Percentiles rank a stretch among this genome's conserved stretches.
phyloP scores from a whole-genome alignment of 2,329 filamentous ascomycete genomes.

The Trichophaea hybrida region DNA sequence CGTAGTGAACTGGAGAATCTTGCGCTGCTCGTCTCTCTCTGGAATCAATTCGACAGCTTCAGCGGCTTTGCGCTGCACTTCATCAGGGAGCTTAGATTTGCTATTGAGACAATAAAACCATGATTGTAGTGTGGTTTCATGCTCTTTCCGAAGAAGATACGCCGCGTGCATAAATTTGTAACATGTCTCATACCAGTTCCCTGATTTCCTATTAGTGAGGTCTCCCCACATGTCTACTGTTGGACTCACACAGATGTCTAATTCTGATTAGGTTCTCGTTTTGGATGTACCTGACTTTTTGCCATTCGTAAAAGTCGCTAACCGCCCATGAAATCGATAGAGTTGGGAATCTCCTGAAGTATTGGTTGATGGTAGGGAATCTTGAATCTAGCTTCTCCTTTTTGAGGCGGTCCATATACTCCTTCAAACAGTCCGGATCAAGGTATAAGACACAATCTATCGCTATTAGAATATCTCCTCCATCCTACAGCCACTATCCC shows the following conservation, averaged over 20 bases:
- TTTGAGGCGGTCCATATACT: not conserved
- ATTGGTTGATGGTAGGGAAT: conserved; percentile 13
- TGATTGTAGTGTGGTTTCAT: not conserved
- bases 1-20: not conserved
- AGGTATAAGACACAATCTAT: not conserved
- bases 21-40: not conserved
- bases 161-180: conserved; percentile 16
- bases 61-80: not conserved
- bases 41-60: too few species aligned
- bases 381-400: conserved; percentile 1
- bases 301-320: conserved; percentile 16
- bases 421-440: not conserved
- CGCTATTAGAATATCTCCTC: not conserved
- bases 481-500: not conserved
- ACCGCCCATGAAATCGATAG: conserved; percentile 14
- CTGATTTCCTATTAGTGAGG: too few species aligned
- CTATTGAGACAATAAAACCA: not conserved
- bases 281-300: conserved; percentile 1
- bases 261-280: conserved; percentile 8
- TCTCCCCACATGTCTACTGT: too few species aligned
- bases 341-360: conserved; percentile 12
- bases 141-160: not conserved
- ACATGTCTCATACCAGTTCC: conserved; percentile 14
- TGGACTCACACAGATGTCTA: conserved; percentile 14
- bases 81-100: not conserved